Base-by-base conservation (phyloP, 1,139 yeast species). In the Debaryomycetaceae sp. region DNA sequence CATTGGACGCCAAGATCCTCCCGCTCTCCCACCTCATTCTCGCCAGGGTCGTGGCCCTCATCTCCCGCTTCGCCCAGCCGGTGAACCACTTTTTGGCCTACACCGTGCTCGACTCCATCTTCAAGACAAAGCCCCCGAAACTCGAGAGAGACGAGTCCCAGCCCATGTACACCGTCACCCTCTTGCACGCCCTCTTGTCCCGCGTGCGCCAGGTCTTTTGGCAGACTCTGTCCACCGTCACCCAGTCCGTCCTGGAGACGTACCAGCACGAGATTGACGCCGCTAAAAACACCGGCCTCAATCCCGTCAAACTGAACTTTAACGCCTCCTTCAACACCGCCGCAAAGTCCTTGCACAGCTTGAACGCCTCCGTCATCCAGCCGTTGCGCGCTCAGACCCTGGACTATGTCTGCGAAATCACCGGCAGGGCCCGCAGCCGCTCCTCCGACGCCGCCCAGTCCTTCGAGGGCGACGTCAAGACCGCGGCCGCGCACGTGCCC, bases 341-440 rank as follows among this genome's bases (percentile, higher is more conserved):
- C 10, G 43, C 53, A 23, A 47, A 54, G 30, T 49, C 63, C 30
- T 45, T 58, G 32, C 51, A 44, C 37, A 55, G 52, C 32, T 48
- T 63, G 32, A 58, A 62, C 40, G 51, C 53, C 23, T 54, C 53
- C 28, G 58, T 51, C 45, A 49, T 62, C 31, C 58, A 53, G 38
- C 69, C 69, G 20, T 57, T 62, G 40, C 59, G 53, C 39, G 44
- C 45, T 25, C 62, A 61, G 38, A 62, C 70, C 28, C 61, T 58
- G 34, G 63, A 47, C 30, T 56, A 53, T 39, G 62, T 55, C 22
- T 39, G 38, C 28, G 67, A 59, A 26, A 58, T 58, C 24, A 53
- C 50, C 32, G 53, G 62, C 34, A 58, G 50, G 39, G 47, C 43
- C 33, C 24, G 24, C 24, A n/a, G 8, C n/a, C 24, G 24, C n/a